These are phyloP conservation scores for Ceratorhiza oryzae-sativae DNA, from an alignment of 1,284 basidiomycete species.

Conservation along the genomic window DNA sequence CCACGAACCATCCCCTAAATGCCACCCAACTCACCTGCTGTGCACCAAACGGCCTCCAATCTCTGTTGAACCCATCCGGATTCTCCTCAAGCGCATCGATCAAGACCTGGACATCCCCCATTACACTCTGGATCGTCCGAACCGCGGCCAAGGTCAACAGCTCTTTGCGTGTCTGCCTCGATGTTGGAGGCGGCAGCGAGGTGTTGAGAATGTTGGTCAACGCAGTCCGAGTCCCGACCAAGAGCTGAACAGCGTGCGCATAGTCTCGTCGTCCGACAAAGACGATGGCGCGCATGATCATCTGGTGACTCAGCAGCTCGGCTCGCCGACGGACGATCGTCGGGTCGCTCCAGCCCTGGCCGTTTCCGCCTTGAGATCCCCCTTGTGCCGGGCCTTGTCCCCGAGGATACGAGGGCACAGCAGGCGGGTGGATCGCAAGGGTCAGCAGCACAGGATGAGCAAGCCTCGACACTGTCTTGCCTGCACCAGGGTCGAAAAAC, in stretches of 20 bases:
- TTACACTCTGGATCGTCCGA: slow-evolving; percentile 78
- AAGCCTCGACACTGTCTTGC: slow-evolving; percentile 81
- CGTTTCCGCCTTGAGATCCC: slow-evolving; percentile 50
- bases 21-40: slow-evolving; percentile 39
- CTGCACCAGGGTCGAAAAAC: slow-evolving; percentile 86
- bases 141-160: slow-evolving; percentile 71
- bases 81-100: slow-evolving; percentile 88
- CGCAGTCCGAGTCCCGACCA: slow-evolving; percentile 87
- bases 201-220: slow-evolving; percentile 76
- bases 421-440: slow-evolving; percentile 77
- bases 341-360: slow-evolving; percentile 68
- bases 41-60: slow-evolving; percentile 88
- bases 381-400: slow-evolving; percentile 42
- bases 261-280: slow-evolving; percentile 88
- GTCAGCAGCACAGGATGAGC: slow-evolving; percentile 89
- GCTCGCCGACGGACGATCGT: slow-evolving; percentile 89
- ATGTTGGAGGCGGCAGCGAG: slow-evolving; percentile 62
- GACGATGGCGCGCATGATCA: slow-evolving; percentile 91
- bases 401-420: slow-evolving; percentile 41
- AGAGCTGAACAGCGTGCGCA: slow-evolving; percentile 83
- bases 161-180: slow-evolving; percentile 70
- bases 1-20: slow-evolving; percentile 32
- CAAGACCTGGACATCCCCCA: slow-evolving; percentile 84
- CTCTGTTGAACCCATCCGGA: slow-evolving; percentile 86
- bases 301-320: slow-evolving; percentile 91